Base-by-base conservation (phyloP, 257 asterid species). In the Gentiana dahurica region DNA sequence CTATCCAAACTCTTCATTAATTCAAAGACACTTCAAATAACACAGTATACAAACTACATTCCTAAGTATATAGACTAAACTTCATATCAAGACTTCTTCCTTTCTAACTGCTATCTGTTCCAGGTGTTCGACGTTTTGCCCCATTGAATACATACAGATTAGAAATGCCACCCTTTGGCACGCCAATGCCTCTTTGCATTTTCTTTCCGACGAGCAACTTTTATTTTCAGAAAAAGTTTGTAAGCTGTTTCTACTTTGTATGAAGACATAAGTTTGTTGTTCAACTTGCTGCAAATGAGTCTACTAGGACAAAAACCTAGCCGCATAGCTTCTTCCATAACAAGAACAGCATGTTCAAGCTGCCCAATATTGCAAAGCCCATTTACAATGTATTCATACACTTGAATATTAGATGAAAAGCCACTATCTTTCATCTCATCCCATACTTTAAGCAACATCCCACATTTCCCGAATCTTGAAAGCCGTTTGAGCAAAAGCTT, bases 101-200 rank as follows among this genome's bases (percentile, higher is more conserved):
- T 24, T 24, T 24, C 24, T 24, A 15, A 24, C 24, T 1, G 24
- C 24, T 24, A 24, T 24, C 24, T 0, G 0, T 0, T 24, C 24
- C 24, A 0, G 24, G 24, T 24, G 24, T 24, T 24, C 24, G 24
- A 24, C 24, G 24, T 0, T 24, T 24, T 24, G 24, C 24, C 24
- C 24, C 24, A 24, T 24, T 24, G 24, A 24, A 24, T 24, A 24
- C 24, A 24, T 24, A 24, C 24, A 24, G 24, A 24, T 24, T 64
- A 86, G 68, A 84, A 90, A 64, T 90, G 97, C 95, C 96, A 90
- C 24, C 97, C 97, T 79, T 90, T 84, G 43, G 85, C 83, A 60
- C 89, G 87, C 92, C 98, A 91, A 69, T 74, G 68, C 65, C 79
- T 73, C 53, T 70, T 88, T 6, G 95, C 93, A 39, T 91, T 87